Conservation (phyloP, 1,139 yeast species). For the Lizanozyma gosingica region DNA sequence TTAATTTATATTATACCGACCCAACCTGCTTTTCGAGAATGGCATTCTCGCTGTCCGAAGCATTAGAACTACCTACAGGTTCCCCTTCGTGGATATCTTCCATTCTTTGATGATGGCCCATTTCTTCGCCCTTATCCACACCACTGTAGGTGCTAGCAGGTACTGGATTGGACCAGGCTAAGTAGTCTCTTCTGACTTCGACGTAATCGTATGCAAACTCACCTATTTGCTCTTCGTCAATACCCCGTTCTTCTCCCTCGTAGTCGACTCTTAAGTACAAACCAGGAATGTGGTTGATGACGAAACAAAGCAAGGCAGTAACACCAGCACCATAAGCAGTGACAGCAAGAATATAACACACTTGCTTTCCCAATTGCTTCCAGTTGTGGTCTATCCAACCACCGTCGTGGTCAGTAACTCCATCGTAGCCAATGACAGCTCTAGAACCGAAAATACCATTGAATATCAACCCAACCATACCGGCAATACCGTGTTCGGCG, state of each 20-base stretch:
- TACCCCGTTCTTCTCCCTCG: conserved; percentile 79
- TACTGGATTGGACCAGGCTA: conserved; percentile 40
- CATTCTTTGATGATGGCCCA: neutral
- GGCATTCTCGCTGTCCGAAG: neutral
- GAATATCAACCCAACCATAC: conserved; percentile 77
- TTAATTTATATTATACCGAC: neutral
- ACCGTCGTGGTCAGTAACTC: conserved; percentile 70
- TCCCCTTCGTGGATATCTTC: no score
- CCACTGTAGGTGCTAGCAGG: neutral
- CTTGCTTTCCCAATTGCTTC: conserved; percentile 83
- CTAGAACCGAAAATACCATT: conserved; percentile 84
- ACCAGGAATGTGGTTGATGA: conserved; percentile 74
- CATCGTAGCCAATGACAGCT: conserved; percentile 86
- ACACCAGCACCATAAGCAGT: conserved; percentile 70
- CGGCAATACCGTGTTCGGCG: conserved; percentile 98
- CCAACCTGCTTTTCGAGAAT: neutral
- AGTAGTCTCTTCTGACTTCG: conserved; percentile 89
- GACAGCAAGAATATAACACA: conserved; percentile 73
- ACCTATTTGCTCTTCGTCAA: conserved; percentile 96
- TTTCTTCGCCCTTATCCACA: neutral
- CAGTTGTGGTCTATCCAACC: conserved; percentile 92
- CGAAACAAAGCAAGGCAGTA: conserved; percentile 68
- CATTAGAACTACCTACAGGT: neutral
- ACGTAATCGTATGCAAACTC: conserved; percentile 98
- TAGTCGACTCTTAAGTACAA: conserved; percentile 72